phyloP scores from a whole-genome alignment of 2,329 filamentous ascomycete species.

The Coniochaeta pulveracea region DNA sequence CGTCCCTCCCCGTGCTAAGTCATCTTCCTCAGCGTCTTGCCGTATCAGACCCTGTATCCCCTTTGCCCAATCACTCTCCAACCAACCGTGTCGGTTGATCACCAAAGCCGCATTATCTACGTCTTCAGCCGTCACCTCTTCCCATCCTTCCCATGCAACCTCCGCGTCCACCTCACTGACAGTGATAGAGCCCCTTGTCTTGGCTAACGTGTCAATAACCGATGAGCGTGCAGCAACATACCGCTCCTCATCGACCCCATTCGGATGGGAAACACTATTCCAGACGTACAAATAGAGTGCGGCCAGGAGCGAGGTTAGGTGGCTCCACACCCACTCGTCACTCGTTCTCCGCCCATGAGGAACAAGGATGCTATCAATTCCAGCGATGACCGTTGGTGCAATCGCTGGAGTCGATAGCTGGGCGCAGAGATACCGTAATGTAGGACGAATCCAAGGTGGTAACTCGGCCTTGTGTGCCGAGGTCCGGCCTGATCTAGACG shows the following conservation, averaged over 20 bases:
- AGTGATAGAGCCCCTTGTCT: slow-evolving; percentile 27
- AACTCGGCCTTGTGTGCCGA: slow-evolving; percentile 25
- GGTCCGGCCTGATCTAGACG: slow-evolving; percentile 24
- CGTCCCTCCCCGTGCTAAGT: slow-evolving; percentile 19
- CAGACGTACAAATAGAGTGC: slow-evolving; percentile 51
- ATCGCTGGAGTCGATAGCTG: slow-evolving; percentile 49
- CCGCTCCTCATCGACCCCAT: slow-evolving; percentile 24
- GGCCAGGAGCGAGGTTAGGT: slow-evolving; percentile 44
- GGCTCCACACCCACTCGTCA: slow-evolving; percentile 35
- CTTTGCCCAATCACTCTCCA: slow-evolving; percentile 51
- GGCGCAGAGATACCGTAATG: slow-evolving; percentile 54
- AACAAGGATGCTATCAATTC: slow-evolving; percentile 46
- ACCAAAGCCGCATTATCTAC: slow-evolving; percentile 51
- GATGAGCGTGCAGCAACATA: slow-evolving; percentile 35
- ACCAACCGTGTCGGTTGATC: slow-evolving; percentile 46
- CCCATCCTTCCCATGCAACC: slow-evolving; percentile 43
- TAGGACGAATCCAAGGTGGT: slow-evolving; percentile 58
- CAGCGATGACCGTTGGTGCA: slow-evolving; percentile 63
- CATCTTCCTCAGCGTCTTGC: slow-evolving; percentile 13
- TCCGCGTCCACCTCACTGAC: slow-evolving; percentile 24
- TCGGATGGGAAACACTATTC: slow-evolving; percentile 32
- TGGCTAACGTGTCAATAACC: slow-evolving; percentile 31
- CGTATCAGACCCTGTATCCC: slow-evolving; percentile 43
- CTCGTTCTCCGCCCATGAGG: slow-evolving; percentile 30
- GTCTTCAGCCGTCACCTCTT: slow-evolving; percentile 34